Evolutionary conservation across 345 rosid species (phyloP).

Genomic region (Microcos paniculata): DNA sequence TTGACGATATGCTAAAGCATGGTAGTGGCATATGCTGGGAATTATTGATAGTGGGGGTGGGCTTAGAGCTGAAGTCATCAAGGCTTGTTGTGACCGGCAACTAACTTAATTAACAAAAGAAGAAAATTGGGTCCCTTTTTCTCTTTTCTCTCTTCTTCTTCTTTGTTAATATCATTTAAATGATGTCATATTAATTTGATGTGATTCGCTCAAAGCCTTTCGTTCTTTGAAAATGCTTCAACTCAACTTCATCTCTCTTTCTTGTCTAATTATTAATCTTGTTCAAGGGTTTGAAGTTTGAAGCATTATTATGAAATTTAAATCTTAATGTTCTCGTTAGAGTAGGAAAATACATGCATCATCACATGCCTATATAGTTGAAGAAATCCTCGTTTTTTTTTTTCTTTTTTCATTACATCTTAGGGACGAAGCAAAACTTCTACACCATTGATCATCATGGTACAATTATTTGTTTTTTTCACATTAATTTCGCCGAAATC

Average conservation of each 20-base stretch:
- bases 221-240: no score
- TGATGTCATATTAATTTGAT: no score
- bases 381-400: background rate
- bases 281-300: background rate
- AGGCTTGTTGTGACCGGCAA: background rate
- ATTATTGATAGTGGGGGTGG: background rate
- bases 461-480: no score
- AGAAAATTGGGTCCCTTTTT: background rate
- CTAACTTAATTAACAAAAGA: background rate
- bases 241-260: no score
- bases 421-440: background rate
- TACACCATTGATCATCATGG: background rate
- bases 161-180: background rate
- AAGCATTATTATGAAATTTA: background rate
- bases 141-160: background rate
- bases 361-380: background rate
- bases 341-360: background rate
- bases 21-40: background rate
- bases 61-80: background rate
- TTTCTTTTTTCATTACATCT: background rate
- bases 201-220: no score
- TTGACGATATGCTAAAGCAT: background rate
- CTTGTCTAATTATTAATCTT: no score
- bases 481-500: no score
- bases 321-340: background rate